These are phyloP conservation scores for Talaromyces verruculosus DNA, from an alignment of 2,329 filamentous ascomycete species.

Conservation along the genomic window DNA sequence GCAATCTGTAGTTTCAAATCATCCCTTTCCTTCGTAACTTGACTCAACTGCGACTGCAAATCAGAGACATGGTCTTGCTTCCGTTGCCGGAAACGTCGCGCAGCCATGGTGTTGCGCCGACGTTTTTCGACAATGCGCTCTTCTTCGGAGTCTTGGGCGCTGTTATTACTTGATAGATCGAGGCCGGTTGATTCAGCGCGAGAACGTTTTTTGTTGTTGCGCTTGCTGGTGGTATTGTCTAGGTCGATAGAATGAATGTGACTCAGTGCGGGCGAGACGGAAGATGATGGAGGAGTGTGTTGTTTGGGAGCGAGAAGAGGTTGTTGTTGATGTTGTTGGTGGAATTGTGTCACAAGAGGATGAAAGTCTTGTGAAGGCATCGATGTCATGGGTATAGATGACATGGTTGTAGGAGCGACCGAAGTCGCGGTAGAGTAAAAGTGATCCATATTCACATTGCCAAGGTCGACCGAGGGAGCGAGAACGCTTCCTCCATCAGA, in stretches of 20 bases:
- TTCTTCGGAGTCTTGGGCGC: constrained; percentile 21
- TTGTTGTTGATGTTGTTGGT: constrained; percentile 16
- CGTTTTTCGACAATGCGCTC: constrained; percentile 32
- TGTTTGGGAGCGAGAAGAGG: constrained; percentile 20
- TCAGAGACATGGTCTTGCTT: constrained; percentile 35
- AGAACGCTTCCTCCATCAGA: constrained; percentile 14
- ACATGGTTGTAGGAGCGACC: constrained; percentile 12
- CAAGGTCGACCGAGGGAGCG: constrained; percentile 13
- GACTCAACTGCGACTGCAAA: constrained; percentile 36
- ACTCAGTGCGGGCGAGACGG: constrained; percentile 11
- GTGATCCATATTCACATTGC: constrained; percentile 15
- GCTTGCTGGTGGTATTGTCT: neutral
- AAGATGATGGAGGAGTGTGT: constrained; percentile 14
- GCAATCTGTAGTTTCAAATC: constrained; percentile 37
- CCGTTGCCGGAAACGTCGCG: constrained; percentile 38
- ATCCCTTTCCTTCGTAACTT: constrained; percentile 35
- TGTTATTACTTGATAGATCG: constrained; percentile 20
- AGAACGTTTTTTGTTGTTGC: constrained; percentile 17
- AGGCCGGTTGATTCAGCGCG: constrained; percentile 9
- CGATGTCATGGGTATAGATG: constrained; percentile 12
- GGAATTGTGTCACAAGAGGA: constrained; percentile 13
- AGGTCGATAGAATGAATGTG: constrained; percentile 7
- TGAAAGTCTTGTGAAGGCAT: constrained; percentile 10
- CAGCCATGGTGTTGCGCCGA: constrained; percentile 38
- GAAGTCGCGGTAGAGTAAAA: constrained; percentile 14